phyloP scores from a whole-genome alignment of 2,329 filamentous ascomycete genomes.

The Basipetospora chlamydospora region DNA sequence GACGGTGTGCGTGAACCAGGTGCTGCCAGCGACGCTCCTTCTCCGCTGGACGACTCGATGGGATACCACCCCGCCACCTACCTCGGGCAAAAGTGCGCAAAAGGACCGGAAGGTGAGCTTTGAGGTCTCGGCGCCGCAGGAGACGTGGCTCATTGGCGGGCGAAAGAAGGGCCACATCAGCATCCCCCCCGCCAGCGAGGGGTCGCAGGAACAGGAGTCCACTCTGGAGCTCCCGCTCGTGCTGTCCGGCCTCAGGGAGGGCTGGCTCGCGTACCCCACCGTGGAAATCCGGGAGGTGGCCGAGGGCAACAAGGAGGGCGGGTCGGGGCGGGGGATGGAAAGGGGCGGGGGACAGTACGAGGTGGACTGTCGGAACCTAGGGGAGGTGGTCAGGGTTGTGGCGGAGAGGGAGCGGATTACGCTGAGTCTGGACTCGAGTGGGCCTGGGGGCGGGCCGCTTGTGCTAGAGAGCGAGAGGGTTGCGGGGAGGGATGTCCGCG shows the following conservation, averaged over 20 bases:
- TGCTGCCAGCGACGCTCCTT: conserved; percentile 46
- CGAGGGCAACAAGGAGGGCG: conserved; percentile 14
- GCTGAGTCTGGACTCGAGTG: conserved; percentile 54
- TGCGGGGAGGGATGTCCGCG: conserved; percentile 5
- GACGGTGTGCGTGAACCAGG: conserved; percentile 46
- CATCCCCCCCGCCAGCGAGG: conserved; percentile 24
- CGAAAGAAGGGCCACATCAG: conserved; percentile 66
- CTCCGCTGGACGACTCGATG: conserved; percentile 49
- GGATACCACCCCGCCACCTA: conserved; percentile 31
- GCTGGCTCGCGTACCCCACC: conserved; percentile 60
- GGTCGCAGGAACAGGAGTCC: conserved; percentile 1
- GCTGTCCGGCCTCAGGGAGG: conserved; percentile 66
- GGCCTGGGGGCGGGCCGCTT: conserved; percentile 49
- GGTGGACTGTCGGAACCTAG: conserved; percentile 65
- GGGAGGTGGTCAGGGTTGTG: conserved; percentile 62
- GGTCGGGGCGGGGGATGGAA: conserved; percentile 7
- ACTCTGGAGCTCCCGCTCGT: conserved; percentile 53
- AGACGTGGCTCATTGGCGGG: conserved; percentile 76
- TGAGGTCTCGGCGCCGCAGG: conserved; percentile 59
- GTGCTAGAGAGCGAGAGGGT: conserved; percentile 48
- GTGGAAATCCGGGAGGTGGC: conserved; percentile 61
- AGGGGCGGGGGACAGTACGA: conserved; percentile 40
- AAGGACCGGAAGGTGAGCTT: conserved; percentile 49
- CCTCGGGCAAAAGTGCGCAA: conserved; percentile 10
- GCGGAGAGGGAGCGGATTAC: conserved; percentile 59